A percentile compares a stretch with the other conserved stretches of the same genome.
phyloP scores from a whole-genome alignment of 768 basidiomycete genomes.

The Krasilnikovozyma curviuscula region DNA sequence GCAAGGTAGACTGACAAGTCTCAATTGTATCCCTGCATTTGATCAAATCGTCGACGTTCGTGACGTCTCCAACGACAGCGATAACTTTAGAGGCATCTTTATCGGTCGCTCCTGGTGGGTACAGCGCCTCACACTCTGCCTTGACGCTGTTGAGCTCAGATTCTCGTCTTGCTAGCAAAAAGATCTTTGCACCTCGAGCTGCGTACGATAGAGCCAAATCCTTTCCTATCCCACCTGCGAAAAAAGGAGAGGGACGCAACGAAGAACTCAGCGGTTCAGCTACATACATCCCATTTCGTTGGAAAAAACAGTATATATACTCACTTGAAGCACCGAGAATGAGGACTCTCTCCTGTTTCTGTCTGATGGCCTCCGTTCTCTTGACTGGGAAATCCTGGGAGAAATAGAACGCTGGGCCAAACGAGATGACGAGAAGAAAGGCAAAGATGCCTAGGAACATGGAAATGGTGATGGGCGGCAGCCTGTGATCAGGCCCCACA shows the following conservation, averaged over 20 bases:
- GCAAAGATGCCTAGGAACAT: too few relatives aligned
- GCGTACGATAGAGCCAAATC: conserved; percentile 53
- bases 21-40: conserved; percentile 37
- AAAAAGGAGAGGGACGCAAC: not conserved
- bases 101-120: conserved; percentile 9
- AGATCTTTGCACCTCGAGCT: conserved; percentile 40
- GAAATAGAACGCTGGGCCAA: too few relatives aligned
- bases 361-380: too few relatives aligned
- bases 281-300: not conserved
- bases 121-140: conserved; percentile 34
- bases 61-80: conserved; percentile 43
- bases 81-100: conserved; percentile 27
- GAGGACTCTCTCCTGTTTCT: conserved; percentile 46
- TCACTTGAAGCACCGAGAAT: conserved; percentile 58
- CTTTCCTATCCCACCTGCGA: conserved; percentile 44
- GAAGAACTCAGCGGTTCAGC: not conserved
- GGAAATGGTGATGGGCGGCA: too few relatives aligned
- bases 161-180: conserved; percentile 35
- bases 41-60: conserved; percentile 47
- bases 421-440: too few relatives aligned
- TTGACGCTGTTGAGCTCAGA: conserved; percentile 40
- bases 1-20: conserved; percentile 32
- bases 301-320: not conserved
- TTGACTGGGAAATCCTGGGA: too few relatives aligned
- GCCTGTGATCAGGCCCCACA: too few relatives aligned